These are phyloP conservation scores for Phellopilus nigrolimitatus DNA, from an alignment of 1,284 basidiomycete genomes.

Conservation along the genomic window DNA sequence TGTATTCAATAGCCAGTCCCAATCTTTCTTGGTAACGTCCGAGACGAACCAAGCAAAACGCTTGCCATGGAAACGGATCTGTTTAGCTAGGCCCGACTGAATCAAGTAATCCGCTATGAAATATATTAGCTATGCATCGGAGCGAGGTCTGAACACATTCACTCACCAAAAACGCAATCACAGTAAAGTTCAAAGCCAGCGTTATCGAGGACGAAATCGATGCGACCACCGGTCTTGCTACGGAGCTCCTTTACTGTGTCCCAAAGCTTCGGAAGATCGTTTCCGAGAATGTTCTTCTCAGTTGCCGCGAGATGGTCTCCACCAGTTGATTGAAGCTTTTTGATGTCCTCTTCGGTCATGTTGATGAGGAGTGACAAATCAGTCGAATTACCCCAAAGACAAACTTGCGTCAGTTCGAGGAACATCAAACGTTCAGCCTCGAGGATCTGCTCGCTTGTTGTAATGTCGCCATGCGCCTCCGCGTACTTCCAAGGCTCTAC, in stretches of 20 bases:
- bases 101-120: conserved; percentile 79
- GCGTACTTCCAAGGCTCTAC: conserved; percentile 77
- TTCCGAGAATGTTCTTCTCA: conserved; percentile 93
- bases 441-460: conserved; percentile 48
- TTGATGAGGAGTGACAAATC: conserved; percentile 95
- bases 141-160: background rate
- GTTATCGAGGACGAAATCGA: conserved; percentile 90
- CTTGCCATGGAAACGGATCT: conserved; percentile 93
- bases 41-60: conserved; percentile 91
- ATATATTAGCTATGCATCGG: conserved; percentile 12
- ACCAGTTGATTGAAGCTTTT: conserved; percentile 94
- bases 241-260: conserved; percentile 71
- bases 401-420: conserved; percentile 94
- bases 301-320: conserved; percentile 93
- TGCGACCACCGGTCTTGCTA: conserved; percentile 69
- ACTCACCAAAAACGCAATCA: conserved; percentile 88
- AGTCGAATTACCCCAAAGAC: conserved; percentile 95
- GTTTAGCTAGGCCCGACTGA: conserved; percentile 82
- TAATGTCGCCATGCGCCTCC: conserved; percentile 26
- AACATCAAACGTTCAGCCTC: conserved; percentile 90
- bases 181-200: conserved; percentile 95
- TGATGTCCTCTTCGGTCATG: conserved; percentile 99
- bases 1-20: conserved; percentile 89
- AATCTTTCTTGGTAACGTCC: conserved; percentile 96
- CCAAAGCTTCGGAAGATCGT: conserved; percentile 80